phyloP scores from a whole-genome alignment of 2,329 filamentous ascomycete genomes.

The Aspergillus floridensis region DNA sequence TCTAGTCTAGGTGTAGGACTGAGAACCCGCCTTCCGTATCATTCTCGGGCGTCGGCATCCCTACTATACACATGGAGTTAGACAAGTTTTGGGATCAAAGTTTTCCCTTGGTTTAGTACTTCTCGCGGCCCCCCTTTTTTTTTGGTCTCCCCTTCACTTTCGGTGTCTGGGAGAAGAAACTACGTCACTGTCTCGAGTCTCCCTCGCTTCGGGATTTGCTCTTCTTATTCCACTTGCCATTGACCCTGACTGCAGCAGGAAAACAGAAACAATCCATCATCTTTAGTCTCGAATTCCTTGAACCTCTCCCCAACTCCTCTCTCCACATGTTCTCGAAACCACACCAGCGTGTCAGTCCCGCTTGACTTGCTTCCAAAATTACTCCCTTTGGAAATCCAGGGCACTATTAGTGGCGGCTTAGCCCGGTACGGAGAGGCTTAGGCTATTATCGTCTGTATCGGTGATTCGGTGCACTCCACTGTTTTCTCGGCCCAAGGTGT shows the following conservation, averaged over 20 bases:
- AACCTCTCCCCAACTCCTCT: not conserved
- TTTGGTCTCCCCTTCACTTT: not conserved
- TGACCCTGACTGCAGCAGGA: not conserved
- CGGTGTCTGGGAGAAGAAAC: not conserved
- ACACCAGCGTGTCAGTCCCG: not conserved
- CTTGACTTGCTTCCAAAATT: conserved; percentile 1
- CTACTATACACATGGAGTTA: not conserved
- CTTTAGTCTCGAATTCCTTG: not conserved
- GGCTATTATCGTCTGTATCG: not conserved
- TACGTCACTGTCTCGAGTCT: not conserved
- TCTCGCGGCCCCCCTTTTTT: not conserved
- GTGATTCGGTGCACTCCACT: not conserved
- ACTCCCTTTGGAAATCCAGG: not conserved
- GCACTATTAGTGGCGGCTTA: conserved; percentile 3
- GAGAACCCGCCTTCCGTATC: not conserved
- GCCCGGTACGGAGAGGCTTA: conserved; percentile 1
- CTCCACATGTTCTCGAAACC: not conserved
- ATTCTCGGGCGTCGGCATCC: not conserved
- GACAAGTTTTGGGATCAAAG: not conserved
- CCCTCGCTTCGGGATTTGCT: not conserved
- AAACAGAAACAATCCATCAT: not conserved
- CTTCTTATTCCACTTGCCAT: not conserved
- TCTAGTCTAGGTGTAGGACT: too few species aligned
- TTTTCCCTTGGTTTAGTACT: not conserved
- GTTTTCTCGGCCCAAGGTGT: not conserved